Percentiles rank a stretch among this genome's conserved stretches.
Conservation (phyloP, 148 eudicot species). For the Hydrangea macrophylla region DNA sequence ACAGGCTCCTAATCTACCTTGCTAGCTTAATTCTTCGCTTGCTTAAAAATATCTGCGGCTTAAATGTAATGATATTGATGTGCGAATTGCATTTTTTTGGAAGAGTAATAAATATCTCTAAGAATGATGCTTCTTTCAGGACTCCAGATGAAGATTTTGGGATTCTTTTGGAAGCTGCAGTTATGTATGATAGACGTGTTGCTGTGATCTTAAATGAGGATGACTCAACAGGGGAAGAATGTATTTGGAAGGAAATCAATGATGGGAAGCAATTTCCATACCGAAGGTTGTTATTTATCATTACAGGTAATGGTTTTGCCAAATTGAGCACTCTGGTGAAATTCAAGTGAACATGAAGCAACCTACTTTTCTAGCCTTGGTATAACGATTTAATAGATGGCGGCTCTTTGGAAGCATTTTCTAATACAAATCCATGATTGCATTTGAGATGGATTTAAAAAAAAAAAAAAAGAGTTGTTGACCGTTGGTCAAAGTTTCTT, state of each 20-base stretch:
- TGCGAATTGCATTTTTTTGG: not conserved
- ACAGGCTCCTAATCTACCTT: not conserved
- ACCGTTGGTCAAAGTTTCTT: no score
- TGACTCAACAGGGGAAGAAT: slow-evolving; percentile 59
- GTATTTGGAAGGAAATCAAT: slow-evolving; percentile 56
- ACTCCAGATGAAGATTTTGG: no score
- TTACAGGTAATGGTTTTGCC: slow-evolving; percentile 63
- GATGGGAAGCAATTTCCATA: slow-evolving; percentile 43
- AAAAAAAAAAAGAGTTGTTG: no score
- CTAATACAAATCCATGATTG: no score
- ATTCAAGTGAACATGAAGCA: no score
- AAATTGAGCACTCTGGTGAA: no score
- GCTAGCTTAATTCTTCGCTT: not conserved
- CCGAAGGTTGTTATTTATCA: slow-evolving; percentile 83
- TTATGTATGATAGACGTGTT: slow-evolving; percentile 94
- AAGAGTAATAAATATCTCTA: not conserved
- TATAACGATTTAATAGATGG: no score
- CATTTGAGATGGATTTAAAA: no score
- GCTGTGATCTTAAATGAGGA: slow-evolving; percentile 77
- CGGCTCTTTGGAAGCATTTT: no score
- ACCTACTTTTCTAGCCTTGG: no score
- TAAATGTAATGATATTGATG: not conserved
- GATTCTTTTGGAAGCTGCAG: no score
- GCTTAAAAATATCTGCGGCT: not conserved
- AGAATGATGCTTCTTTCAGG: slow-evolving; percentile 35